Evolutionary conservation across 2,329 filamentous ascomycete species (phyloP).

Genomic region (Neonectria neomacrospora): DNA sequence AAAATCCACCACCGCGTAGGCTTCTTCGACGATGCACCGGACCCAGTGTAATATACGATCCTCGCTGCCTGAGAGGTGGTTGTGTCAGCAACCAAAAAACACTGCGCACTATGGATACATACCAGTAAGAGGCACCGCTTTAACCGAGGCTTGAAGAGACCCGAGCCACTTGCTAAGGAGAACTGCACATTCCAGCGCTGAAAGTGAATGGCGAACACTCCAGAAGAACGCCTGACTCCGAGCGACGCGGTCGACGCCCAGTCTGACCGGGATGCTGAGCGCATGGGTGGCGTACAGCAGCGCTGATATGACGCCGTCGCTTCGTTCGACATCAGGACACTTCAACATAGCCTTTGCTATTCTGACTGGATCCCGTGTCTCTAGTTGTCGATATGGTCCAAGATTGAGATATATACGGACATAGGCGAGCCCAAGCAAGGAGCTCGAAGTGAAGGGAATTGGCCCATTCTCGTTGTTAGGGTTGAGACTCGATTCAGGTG

Average conservation of each 20-base stretch:
- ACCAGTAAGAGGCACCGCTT: conserved; percentile 44
- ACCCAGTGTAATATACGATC: conserved; percentile 60
- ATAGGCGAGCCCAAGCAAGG: conserved; percentile 58
- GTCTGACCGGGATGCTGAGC: conserved; percentile 64
- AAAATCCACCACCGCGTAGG: conserved; percentile 52
- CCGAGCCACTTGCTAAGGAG: conserved; percentile 63
- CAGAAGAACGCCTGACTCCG: conserved; percentile 66
- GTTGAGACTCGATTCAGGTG: conserved; percentile 52
- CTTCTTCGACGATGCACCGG: conserved; percentile 57
- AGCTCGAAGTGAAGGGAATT: conserved; percentile 57
- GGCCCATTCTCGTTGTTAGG: conserved; percentile 55
- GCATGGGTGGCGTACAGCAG: conserved; percentile 65
- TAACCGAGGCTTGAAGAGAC: conserved; percentile 39
- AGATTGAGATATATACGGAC: conserved; percentile 58
- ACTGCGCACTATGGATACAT: conserved; percentile 6
- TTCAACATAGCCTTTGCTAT: conserved; percentile 54
- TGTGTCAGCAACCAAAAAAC: conserved; percentile 2
- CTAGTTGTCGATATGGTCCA: conserved; percentile 55
- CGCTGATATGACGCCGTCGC: conserved; percentile 60
- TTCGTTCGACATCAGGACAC: conserved; percentile 56
- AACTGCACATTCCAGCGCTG: conserved; percentile 64
- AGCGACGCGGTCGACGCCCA: conserved; percentile 65
- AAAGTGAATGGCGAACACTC: conserved; percentile 67
- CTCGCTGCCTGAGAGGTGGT: conserved; percentile 50
- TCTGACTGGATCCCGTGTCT: conserved; percentile 54